Conservation (phyloP, 768 basidiomycete species). For the Megacollybia marginata region DNA sequence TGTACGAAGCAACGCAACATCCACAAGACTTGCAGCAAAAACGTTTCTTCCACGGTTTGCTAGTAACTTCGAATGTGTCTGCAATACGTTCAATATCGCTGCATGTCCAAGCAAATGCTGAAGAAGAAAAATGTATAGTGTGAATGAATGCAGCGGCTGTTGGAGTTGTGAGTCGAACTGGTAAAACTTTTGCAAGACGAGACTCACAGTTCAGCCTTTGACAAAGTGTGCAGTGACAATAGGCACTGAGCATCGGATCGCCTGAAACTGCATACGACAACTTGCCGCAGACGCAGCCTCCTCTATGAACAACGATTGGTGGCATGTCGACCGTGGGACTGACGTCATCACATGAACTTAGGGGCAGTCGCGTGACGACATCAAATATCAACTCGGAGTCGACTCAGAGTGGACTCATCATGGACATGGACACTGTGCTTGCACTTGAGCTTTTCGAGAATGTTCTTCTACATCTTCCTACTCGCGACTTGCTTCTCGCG, state of each 20-base stretch:
- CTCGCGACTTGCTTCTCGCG: no score
- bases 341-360: no score
- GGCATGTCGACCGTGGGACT: no score
- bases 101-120: conserved; percentile 50
- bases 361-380: no score
- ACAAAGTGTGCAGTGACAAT: conserved; percentile 68
- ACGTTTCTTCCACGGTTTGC: conserved; percentile 54
- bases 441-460: no score
- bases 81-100: conserved; percentile 26
- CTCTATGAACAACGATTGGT: conserved; percentile 20
- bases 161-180: neutral
- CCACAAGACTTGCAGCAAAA: conserved; percentile 61
- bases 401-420: no score
- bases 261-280: conserved; percentile 40
- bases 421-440: no score
- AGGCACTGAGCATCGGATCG: conserved; percentile 46
- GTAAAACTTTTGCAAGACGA: neutral
- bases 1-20: conserved; percentile 41
- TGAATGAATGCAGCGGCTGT: conserved; percentile 56
- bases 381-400: no score
- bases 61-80: conserved; percentile 39
- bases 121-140: conserved; percentile 47
- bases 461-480: no score
- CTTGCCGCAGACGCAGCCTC: conserved; percentile 51
- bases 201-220: conserved; percentile 37